phyloP scores from a whole-genome alignment of 75 land plant species.

The Sequoia sempervirens region DNA sequence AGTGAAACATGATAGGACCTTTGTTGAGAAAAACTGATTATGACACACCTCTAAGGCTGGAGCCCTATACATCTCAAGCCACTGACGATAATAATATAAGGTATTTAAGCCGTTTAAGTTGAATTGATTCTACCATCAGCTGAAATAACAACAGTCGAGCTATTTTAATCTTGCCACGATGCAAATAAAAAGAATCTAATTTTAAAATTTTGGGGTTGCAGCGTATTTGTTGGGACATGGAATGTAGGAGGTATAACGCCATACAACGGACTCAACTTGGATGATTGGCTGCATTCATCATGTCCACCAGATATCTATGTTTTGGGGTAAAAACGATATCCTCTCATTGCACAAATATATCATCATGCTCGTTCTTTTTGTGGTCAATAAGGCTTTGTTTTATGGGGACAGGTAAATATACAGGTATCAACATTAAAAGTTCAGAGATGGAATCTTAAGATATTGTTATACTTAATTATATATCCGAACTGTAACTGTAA shows the following conservation, averaged over 20 bases:
- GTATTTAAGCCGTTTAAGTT: neutral
- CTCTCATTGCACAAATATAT: neutral
- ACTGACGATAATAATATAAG: neutral
- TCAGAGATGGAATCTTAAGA: neutral
- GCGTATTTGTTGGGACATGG: conserved; percentile 87
- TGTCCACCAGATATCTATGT: conserved; percentile 18
- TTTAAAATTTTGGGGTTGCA: conserved; percentile 6
- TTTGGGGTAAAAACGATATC: conserved; percentile 11
- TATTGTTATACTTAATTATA: neutral
- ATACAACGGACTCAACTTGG: conserved; percentile 48
- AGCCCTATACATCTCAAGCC: neutral
- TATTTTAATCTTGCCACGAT: neutral
- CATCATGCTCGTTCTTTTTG: neutral
- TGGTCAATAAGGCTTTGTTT: neutral
- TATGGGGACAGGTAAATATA: neutral
- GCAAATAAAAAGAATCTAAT: neutral
- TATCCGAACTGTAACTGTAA: neutral
- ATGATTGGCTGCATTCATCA: conserved; percentile 50
- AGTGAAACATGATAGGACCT: neutral
- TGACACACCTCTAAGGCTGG: neutral
- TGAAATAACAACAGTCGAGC: neutral
- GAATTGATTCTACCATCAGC: neutral
- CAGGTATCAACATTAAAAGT: neutral
- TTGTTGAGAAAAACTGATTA: neutral
- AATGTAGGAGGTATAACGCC: conserved; percentile 91